A percentile compares a stretch with the other conserved stretches of the same genome.
Evolutionary conservation across 768 basidiomycete genomes (phyloP).

Genomic region (Calocybe gangraenosa): DNA sequence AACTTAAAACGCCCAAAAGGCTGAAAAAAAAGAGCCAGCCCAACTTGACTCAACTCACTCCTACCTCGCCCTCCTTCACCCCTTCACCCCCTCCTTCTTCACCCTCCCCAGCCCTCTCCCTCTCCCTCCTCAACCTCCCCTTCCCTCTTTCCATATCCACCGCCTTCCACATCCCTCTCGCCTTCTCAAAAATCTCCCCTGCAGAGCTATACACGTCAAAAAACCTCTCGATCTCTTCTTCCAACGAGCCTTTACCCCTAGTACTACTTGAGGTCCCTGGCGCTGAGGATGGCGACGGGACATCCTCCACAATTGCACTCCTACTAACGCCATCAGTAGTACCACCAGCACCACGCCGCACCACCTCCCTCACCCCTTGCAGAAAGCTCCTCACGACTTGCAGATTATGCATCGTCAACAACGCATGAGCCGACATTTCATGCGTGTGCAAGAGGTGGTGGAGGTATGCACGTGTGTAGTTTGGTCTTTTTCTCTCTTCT

Average conservation of each 20-base stretch:
- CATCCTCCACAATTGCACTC: no score
- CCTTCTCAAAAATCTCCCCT: conserved; percentile 42
- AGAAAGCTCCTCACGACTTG: conserved; percentile 65
- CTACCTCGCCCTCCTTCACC: neutral
- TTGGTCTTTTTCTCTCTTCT: neutral
- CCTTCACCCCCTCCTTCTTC: neutral
- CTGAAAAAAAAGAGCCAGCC: no score
- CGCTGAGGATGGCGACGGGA: no score
- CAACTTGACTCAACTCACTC: neutral
- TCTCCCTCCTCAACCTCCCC: conserved; percentile 68
- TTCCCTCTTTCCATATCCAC: conserved; percentile 74
- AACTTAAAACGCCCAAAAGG: no score
- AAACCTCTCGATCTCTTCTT: conserved; percentile 49
- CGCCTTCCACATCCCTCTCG: conserved; percentile 51
- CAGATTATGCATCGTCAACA: conserved; percentile 76
- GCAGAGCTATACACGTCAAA: conserved; percentile 40
- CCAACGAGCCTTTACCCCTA: conserved; percentile 22
- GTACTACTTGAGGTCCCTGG: neutral
- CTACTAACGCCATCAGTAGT: conserved; percentile 1
- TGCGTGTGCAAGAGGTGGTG: conserved; percentile 87
- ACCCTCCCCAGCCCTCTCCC: conserved; percentile 12
- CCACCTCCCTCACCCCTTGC: conserved; percentile 42
- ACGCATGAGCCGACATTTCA: conserved; percentile 82
- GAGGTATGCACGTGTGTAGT: conserved; percentile 57
- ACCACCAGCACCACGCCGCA: conserved; percentile 15